Base-by-base conservation (phyloP, 768 basidiomycete species). In the Albatrellus ellisii region DNA sequence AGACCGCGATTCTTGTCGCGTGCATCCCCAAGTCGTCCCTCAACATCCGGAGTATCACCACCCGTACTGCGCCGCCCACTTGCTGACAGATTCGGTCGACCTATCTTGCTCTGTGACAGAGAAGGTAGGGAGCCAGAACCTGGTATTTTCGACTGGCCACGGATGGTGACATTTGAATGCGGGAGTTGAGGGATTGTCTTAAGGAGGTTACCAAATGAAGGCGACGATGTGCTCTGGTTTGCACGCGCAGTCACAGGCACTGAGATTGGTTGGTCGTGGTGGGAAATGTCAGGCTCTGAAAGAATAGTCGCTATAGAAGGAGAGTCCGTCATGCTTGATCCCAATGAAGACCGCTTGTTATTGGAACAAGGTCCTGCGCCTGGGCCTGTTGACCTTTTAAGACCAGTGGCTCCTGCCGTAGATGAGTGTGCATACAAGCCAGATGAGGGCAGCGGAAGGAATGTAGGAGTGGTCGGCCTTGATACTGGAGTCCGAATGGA, bases 391-490 rank as follows among this genome's bases (percentile, higher is more conserved):
- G 79, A 77, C 32, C 77, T 72, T 58, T 82, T 85, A 44, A 73
- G 53, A 2, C 70, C 70, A 24, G 60, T 57, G 9, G 56, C 55
- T 8, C 67, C 67, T 25, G 63, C 50, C 9, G 50, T 51, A 26
- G 50, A 41, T 17, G 47, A n/a, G 24, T 62, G n/a, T 62, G 41
- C 54, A 46, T 75, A 72, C 18, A 73, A 45, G 28, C 71, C 62
- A 21, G 66, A 59, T 20, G 73, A 68, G 2, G 83, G 79, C 24
- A 84, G 49, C n/a, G 83, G 83, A 20, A 87, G 65, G 52, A 80
- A 78, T 14, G 82, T 84, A 7, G 84, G 84, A 18, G 84, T 83
- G 17, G 77, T 58, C 7, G 84, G 84, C 2, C 84, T 75, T 28
- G 81, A 82, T 4, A 68, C 62, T 14, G 81, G 72, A 4, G 79